Base-by-base conservation (phyloP, 805 yeast species). In the Starmerella potacharoeniae region DNA sequence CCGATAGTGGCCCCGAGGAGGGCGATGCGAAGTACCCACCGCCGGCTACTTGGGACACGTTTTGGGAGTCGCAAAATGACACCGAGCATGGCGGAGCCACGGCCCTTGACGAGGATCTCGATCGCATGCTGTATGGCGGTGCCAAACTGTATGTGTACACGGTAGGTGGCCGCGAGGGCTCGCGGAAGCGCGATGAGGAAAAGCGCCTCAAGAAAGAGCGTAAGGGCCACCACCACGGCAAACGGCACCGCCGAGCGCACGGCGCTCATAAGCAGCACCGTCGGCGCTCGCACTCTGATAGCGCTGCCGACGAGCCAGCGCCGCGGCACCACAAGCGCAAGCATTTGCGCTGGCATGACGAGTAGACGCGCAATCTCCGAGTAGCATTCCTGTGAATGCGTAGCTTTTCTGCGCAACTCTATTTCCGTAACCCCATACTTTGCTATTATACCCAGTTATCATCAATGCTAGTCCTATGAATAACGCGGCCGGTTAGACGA, bases 291-390 rank as follows among this genome's bases (percentile, higher is more conserved):
- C 43, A 40, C 29, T 40, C 43, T 6, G 43, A 40, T 4, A 22
- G 29, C 13, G 10, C 43, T 8, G n/a, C 43, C 7, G 13, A 5
- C 8, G 43, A 40, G 22, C 7, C 43, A 2, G 6, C 10, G 7
- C 29, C 10, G 29, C 29, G 29, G 14, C 37, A 14, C 16, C 48
- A 44, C 28, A 44, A 44, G 37, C 48, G 37, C 37, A 44, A 31
- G 37, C 48, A 44, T n/a, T 28, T 31, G 28, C 48, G 48, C 37
- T 44, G 48, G 48, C 48, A 44, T 28, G 48, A 44, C 48, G 48
- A 44, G 47, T 43, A 43, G 47, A 3, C 35, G 41, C 35, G 4
- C 35, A 33, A 22, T 22, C 22, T 22, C 22, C 22, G 22, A 22
- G 22, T 22, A 22, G 22, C 22, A 22, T 22, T 22, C 22, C 22